Conservation (phyloP, 1,284 basidiomycete species). For the Papiliotrema laurentii region DNA sequence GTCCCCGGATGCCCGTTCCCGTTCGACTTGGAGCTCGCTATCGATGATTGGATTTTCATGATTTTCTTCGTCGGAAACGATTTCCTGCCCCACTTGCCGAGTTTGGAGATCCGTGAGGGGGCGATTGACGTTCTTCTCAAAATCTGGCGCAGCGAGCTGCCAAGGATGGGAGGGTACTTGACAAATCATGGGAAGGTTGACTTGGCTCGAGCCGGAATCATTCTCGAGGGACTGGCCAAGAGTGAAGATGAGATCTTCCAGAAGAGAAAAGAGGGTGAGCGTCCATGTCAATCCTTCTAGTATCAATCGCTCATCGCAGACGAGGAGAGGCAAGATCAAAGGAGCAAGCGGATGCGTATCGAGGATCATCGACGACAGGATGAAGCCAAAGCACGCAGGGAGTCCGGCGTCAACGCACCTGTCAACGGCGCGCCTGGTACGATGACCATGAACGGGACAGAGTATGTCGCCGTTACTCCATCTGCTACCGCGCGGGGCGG, state of each 20-base stretch:
- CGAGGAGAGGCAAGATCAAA: constrained; percentile 88
- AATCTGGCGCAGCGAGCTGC: constrained; percentile 92
- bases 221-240: constrained; percentile 87
- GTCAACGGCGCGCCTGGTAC: constrained; percentile 20
- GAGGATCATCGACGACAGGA: constrained; percentile 60
- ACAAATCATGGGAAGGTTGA: constrained; percentile 91
- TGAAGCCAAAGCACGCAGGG: constrained; percentile 27
- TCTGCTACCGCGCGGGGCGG: constrained; percentile 32
- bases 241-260: constrained; percentile 96
- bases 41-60: constrained; percentile 99
- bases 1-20: constrained; percentile 71
- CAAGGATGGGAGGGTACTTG: constrained; percentile 93
- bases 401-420: constrained; percentile 6
- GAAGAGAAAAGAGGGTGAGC: constrained; percentile 79
- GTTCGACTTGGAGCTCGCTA: constrained; percentile 93
- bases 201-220: constrained; percentile 80
- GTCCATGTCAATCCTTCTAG: constrained; percentile 20
- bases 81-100: constrained; percentile 96
- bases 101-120: constrained; percentile 97
- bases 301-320: constrained; percentile 51
- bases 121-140: constrained; percentile 93
- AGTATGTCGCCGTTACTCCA: constrained; percentile 44
- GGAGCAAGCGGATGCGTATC: constrained; percentile 78
- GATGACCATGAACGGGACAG: constrained; percentile 47
- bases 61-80: constrained; percentile 99